Evolutionary conservation across 2,329 filamentous ascomycete species (phyloP), one percentile per base, ranked within the genome.

Genomic region (Epichloe glyceriae): DNA sequence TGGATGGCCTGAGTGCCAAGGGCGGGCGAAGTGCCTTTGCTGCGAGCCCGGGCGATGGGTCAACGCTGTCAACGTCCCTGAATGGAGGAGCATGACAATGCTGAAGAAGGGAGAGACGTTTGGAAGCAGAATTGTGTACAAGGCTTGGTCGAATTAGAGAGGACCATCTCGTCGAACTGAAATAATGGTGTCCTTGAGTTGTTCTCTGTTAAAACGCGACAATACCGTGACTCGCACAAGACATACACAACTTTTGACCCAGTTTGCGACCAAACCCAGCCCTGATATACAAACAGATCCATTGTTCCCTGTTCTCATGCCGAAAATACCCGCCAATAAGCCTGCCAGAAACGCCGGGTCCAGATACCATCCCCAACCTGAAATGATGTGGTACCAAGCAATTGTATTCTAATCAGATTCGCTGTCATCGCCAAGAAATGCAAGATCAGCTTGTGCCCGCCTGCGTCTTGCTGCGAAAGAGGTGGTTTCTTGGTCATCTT

Each of bases 1-100:
- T 81, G 3, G 75, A 73, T n/a, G 74, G 74, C 2, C 67, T 78
- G 30, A 79, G 84, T 0, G 82, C 83, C 1, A 78, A 87, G 46
- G 79, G 76, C 0, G 63, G 79, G 4, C 78, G 88, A 46, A 80
- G 83, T 43, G 91, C 86, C 0, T 94, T 71, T 95, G 89, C 66
- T 83, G 95, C 42, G 93, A 98, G 73, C 90, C 91, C 0, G 87
- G 86, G 61, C 80, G 93, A 20, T 97, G 86, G 65, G 86, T 96
- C 51, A 93, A 97, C 67, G 90, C 90, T 0, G 73, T 82, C 61
- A 96, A 95, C 60, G 80, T 85, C 46, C 79, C 84, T 0, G 82
- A 84, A 61, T 95, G 90, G 86, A 85, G 78, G 69, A 71, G 71
- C 49, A 87, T 88, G 81, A 82, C 87, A 54, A 57, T 93, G 30